Percentiles rank a stretch among this genome's conserved stretches.
Conservation (phyloP, 2,329 filamentous ascomycete genomes). For the Aspergillus sp. region DNA sequence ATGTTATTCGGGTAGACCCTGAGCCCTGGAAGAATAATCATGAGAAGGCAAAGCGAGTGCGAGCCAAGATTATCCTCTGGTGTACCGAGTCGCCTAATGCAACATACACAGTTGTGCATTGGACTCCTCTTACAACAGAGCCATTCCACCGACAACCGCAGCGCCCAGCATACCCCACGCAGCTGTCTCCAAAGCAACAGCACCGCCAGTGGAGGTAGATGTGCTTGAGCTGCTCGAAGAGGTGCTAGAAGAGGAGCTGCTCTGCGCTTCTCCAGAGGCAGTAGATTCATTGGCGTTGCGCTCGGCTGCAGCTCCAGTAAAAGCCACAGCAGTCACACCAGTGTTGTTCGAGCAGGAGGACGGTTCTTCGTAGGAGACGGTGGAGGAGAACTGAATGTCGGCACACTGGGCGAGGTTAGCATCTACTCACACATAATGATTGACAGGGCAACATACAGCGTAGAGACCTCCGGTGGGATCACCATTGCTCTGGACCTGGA, state of each 20-base stretch:
- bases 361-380: conserved; percentile 46
- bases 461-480: conserved; percentile 64
- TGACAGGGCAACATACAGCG: conserved; percentile 51
- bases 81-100: neutral
- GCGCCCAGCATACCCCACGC: conserved; percentile 41
- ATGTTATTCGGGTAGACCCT: too few relatives aligned
- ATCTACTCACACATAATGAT: neutral
- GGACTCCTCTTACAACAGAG: conserved; percentile 28
- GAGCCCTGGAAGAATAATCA: too few relatives aligned
- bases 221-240: conserved; percentile 4
- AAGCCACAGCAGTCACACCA: conserved; percentile 52
- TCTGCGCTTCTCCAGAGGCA: conserved; percentile 34
- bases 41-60: too few relatives aligned
- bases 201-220: conserved; percentile 31
- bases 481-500: conserved; percentile 70
- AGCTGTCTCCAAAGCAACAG: conserved; percentile 35
- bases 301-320: conserved; percentile 38
- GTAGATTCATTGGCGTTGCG: conserved; percentile 50
- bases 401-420: conserved; percentile 58
- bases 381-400: conserved; percentile 67
- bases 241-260: conserved; percentile 20
- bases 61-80: too few relatives aligned
- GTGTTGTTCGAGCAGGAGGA: conserved; percentile 61
- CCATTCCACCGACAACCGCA: conserved; percentile 35
- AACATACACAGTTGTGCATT: neutral